Percentiles rank a stretch among this genome's conserved stretches.
Conservation (phyloP, 2,329 filamentous ascomycete genomes). For the Clonostachys rhizophaga region DNA sequence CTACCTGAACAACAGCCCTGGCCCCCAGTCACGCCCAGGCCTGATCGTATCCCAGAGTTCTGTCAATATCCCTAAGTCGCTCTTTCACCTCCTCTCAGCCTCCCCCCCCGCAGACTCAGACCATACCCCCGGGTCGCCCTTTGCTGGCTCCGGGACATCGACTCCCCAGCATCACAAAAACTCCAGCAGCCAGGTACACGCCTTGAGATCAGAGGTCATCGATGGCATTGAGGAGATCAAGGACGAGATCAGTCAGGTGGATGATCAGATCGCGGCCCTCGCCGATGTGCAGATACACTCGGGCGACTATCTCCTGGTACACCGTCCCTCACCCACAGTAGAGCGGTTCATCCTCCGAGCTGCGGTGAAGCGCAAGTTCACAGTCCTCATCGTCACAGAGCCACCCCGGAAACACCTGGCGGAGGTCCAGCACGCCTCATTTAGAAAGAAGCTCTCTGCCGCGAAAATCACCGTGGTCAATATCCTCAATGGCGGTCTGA, state of each 20-base stretch:
- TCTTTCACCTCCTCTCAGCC: slow-evolving; percentile 80
- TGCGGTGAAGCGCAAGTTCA: slow-evolving; percentile 86
- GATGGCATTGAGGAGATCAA: slow-evolving; percentile 94
- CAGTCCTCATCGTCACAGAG: slow-evolving; percentile 76
- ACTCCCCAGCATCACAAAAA: slow-evolving; percentile 31
- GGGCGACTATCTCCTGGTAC: slow-evolving; percentile 86
- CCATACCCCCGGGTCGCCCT: slow-evolving; percentile 35
- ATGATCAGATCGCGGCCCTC: slow-evolving; percentile 86
- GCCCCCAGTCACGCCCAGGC: slow-evolving; percentile 43
- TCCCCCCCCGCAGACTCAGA: slow-evolving; percentile 43
- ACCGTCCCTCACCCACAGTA: slow-evolving; percentile 80
- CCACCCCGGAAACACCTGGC: slow-evolving; percentile 29
- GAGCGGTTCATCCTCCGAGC: slow-evolving; percentile 87
- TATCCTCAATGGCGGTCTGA: slow-evolving; percentile 79
- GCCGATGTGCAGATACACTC: slow-evolving; percentile 91
- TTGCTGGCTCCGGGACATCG: slow-evolving; percentile 41
- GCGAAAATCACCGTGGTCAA: slow-evolving; percentile 79
- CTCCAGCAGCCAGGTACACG: slow-evolving; percentile 47
- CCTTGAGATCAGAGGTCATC: slow-evolving; percentile 85
- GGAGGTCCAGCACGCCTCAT: slow-evolving; percentile 40
- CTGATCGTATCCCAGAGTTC: slow-evolving; percentile 59
- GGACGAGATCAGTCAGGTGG: slow-evolving; percentile 88
- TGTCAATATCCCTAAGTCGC: slow-evolving; percentile 66
- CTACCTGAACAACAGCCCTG: slow-evolving; percentile 15
- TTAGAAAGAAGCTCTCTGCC: slow-evolving; percentile 74